These are phyloP conservation scores for Pontederia paniculata DNA, from an alignment of 176 grass and related monocot genomes.

Conservation along the genomic window DNA sequence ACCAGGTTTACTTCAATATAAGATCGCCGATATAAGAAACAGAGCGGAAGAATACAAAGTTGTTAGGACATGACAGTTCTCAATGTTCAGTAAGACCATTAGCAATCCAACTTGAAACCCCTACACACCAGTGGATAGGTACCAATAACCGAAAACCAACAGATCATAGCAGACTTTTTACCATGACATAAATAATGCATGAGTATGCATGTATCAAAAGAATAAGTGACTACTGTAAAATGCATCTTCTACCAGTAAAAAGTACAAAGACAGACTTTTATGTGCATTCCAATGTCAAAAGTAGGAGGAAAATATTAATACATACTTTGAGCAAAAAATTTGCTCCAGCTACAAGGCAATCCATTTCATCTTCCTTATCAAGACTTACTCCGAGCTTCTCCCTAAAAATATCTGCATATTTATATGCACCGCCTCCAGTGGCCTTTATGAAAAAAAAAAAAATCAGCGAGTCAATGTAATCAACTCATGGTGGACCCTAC, in stretches of 20 bases:
- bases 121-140: too few relatives aligned
- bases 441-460: conserved; percentile 62
- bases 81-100: too few relatives aligned
- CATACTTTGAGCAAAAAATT: conserved; percentile 98
- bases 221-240: neutral
- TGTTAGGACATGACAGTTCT: too few relatives aligned
- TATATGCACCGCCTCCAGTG: conserved; percentile 96
- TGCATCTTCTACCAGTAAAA: too few relatives aligned
- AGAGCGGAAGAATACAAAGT: too few relatives aligned
- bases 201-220: too few relatives aligned
- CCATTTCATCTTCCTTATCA: conserved; percentile 99
- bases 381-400: conserved; percentile 91
- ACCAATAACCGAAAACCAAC: too few relatives aligned
- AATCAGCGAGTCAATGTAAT: neutral
- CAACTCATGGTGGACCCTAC: neutral
- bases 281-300: neutral
- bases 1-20: too few relatives aligned
- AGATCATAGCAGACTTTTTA: too few relatives aligned
- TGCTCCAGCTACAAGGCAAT: conserved; percentile 86
- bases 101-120: too few relatives aligned
- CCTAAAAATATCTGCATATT: conserved; percentile 81
- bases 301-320: conserved; percentile 15
- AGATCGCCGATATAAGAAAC: too few relatives aligned
- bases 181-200: too few relatives aligned
- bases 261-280: conserved; percentile 8